phyloP scores from a whole-genome alignment of 768 basidiomycete genomes.

The Heimioporus sp. region DNA sequence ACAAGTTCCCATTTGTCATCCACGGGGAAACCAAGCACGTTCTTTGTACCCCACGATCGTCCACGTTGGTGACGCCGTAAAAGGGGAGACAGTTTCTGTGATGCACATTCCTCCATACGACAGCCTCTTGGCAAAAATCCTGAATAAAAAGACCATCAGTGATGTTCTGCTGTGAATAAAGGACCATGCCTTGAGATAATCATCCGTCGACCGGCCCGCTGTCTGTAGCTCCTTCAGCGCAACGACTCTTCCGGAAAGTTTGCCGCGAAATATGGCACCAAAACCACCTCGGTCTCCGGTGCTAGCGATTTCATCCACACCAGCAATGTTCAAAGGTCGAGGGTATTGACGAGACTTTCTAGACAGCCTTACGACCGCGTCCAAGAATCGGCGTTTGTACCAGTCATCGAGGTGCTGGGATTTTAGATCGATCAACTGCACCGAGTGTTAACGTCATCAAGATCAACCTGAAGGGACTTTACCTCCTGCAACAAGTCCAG shows the following conservation, averaged over 20 bases:
- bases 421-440: slow-evolving; percentile 24
- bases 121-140: slow-evolving; percentile 29
- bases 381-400: slow-evolving; percentile 29
- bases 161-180: background rate
- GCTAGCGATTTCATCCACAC: slow-evolving; percentile 7
- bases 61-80: slow-evolving; percentile 22
- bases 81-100: slow-evolving; percentile 31
- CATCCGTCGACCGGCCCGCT: slow-evolving; percentile 17
- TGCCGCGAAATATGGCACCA: slow-evolving; percentile 32
- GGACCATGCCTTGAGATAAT: slow-evolving; percentile 26
- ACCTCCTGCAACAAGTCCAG: slow-evolving; percentile 28
- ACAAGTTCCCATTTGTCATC: slow-evolving; percentile 30
- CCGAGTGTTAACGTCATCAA: background rate
- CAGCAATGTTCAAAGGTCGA: slow-evolving; percentile 20
- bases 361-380: slow-evolving; percentile 29
- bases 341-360: slow-evolving; percentile 29
- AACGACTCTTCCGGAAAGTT: slow-evolving; percentile 24
- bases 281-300: slow-evolving; percentile 28
- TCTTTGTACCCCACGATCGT: slow-evolving; percentile 8
- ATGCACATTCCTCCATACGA: slow-evolving; percentile 30
- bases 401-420: slow-evolving; percentile 19
- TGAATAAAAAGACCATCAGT: slow-evolving; percentile 11
- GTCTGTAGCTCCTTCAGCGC: slow-evolving; percentile 31
- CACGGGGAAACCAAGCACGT: slow-evolving; percentile 25
- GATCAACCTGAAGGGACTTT: background rate